phyloP scores from a whole-genome alignment of 441 rosid genomes.

The Arabidopsis lyrata region DNA sequence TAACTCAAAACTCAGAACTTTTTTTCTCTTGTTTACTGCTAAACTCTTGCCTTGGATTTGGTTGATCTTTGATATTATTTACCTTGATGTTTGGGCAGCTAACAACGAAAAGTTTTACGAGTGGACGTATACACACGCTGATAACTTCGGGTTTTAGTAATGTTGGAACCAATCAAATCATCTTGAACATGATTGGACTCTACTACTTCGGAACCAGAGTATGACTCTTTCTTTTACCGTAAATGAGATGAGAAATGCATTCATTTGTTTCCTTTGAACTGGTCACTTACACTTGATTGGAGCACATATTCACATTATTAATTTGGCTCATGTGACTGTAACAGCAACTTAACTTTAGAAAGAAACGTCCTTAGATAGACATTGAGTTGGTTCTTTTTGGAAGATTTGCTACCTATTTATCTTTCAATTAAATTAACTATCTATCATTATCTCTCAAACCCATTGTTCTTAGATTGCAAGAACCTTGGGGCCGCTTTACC shows the following conservation, averaged over 20 bases:
- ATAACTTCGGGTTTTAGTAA: constrained; percentile 88
- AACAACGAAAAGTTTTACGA: constrained; percentile 57
- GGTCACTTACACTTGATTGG: neutral
- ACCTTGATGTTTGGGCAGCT: constrained; percentile 58
- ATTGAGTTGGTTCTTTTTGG: neutral
- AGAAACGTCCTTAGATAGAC: neutral
- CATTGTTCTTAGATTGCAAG: constrained; percentile 61
- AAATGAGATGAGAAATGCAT: constrained; percentile 2
- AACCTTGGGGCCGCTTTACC: constrained; percentile 63
- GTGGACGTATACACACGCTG: constrained; percentile 71
- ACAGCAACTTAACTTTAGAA: neutral
- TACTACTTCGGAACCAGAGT: constrained; percentile 86
- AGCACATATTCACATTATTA: neutral
- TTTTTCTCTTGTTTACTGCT: neutral
- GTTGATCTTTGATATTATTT: constrained; percentile 13
- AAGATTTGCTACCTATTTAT: neutral
- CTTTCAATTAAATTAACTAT: neutral
- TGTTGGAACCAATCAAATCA: constrained; percentile 51
- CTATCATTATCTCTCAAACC: neutral
- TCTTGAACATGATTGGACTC: constrained; percentile 82
- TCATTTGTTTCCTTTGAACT: constrained; percentile 27
- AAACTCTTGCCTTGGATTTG: constrained; percentile 23
- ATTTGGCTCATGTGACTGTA: neutral
- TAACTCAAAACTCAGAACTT: constrained; percentile 35
- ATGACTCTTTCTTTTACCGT: constrained; percentile 39